These are phyloP conservation scores for Calophaca sinica DNA, from an alignment of 306 rosid genomes.

Conservation along the genomic window DNA sequence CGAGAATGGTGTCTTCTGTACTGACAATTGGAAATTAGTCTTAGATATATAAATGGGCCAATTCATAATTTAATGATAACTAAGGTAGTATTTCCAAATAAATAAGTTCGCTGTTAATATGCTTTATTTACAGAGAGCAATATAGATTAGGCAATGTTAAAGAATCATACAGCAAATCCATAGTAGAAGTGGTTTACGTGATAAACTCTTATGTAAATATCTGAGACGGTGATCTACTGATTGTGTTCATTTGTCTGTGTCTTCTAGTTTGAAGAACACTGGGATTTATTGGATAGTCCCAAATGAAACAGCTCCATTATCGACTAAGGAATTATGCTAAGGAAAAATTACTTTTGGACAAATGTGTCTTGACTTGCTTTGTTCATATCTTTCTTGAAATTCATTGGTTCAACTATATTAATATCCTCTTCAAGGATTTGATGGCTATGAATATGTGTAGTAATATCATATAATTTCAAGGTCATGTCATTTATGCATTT, in stretches of 20 bases:
- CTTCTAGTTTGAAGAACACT: constrained; percentile 15
- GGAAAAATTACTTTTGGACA: neutral
- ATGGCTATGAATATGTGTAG: constrained; percentile 21
- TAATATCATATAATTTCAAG: constrained; percentile 22
- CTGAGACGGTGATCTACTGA: constrained; percentile 9
- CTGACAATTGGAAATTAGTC: neutral
- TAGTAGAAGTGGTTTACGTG: neutral
- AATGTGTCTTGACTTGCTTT: constrained; percentile 9
- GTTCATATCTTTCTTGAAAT: neutral
- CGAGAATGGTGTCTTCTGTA: constrained; percentile 1
- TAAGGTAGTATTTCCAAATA: constrained; percentile 12
- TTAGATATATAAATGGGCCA: neutral
- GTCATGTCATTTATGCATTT: constrained; percentile 43
- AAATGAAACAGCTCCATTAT: constrained; percentile 13
- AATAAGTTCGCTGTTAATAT: neutral
- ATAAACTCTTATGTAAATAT: constrained; percentile 20
- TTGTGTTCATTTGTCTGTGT: neutral
- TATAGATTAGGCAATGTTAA: neutral
- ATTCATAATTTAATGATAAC: neutral
- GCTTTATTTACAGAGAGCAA: constrained; percentile 5
- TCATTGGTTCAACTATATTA: neutral
- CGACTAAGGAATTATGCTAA: constrained; percentile 15
- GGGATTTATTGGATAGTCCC: neutral
- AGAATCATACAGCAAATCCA: neutral
- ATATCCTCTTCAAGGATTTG: constrained; percentile 8